Evolutionary conservation across 2,329 filamentous ascomycete genomes (phyloP).

Genomic region (Sordariomycetes sp.): DNA sequence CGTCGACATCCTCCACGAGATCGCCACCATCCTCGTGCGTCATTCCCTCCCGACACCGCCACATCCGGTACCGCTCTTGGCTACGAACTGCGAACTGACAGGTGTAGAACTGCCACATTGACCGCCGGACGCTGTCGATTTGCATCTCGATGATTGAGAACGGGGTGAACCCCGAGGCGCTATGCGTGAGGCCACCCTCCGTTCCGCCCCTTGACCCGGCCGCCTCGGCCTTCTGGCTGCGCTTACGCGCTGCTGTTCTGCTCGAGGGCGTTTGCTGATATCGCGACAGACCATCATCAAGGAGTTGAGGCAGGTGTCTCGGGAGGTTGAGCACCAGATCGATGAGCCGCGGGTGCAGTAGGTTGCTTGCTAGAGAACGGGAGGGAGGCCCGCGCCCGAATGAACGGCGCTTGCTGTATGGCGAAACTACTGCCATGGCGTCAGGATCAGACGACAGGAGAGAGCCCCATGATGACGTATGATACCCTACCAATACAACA

Average conservation of each 20-base stretch:
- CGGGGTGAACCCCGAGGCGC: constrained; percentile 86
- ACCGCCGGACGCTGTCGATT: constrained; percentile 80
- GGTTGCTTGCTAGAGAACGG: background rate
- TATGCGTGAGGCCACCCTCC: constrained; percentile 56
- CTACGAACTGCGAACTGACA: background rate
- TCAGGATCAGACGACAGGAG: background rate
- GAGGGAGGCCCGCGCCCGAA: background rate
- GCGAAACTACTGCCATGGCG: background rate
- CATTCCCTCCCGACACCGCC: background rate
- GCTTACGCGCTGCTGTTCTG: background rate
- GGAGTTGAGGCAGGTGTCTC: constrained; percentile 43
- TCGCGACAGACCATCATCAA: constrained; percentile 40
- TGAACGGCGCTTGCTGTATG: background rate
- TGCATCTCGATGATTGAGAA: constrained; percentile 97
- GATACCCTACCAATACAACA: background rate
- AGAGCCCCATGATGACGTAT: background rate
- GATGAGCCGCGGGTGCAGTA: constrained; percentile 11
- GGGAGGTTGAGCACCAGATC: constrained; percentile 29
- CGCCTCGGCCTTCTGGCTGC: background rate
- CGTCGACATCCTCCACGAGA: constrained; percentile 73
- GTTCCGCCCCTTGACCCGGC: background rate
- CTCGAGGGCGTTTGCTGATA: background rate
- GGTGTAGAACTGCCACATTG: constrained; percentile 77
- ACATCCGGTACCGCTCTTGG: background rate
- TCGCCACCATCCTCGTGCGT: constrained; percentile 76